phyloP scores from a whole-genome alignment of 169 alveolate species.

The Eimeria sp. region DNA sequence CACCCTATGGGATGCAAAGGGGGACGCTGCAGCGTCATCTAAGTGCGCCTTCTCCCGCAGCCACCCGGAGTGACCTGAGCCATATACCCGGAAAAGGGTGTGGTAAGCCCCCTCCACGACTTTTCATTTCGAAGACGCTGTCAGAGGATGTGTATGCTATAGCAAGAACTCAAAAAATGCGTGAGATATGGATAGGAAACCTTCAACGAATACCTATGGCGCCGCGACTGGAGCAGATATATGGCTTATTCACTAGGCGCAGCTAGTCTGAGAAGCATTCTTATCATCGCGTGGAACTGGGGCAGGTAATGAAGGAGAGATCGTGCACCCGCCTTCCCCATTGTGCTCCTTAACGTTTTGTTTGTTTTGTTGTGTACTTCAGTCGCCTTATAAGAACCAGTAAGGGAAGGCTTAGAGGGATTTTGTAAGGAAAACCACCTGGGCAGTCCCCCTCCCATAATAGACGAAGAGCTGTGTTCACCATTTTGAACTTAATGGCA shows the following conservation, averaged over 20 bases:
- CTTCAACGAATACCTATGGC: background rate
- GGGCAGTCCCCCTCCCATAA: no score
- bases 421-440: no score
- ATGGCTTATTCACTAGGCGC: background rate
- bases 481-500: no score
- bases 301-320: background rate
- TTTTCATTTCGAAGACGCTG: background rate
- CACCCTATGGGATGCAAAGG: no score
- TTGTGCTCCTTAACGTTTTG: background rate
- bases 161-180: background rate
- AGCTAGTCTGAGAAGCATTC: background rate
- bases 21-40: background rate
- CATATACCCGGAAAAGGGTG: background rate
- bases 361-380: background rate
- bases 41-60: background rate
- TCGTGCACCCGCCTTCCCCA: background rate
- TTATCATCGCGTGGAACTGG: background rate
- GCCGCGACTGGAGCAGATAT: background rate
- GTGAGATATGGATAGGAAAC: background rate
- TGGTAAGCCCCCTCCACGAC: background rate
- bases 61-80: background rate
- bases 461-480: no score
- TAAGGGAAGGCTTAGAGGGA: background rate
- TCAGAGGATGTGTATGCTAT: background rate
- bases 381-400: background rate